phyloP scores from a whole-genome alignment of 2,329 filamentous ascomycete genomes.

The Aspergillus sp. region DNA sequence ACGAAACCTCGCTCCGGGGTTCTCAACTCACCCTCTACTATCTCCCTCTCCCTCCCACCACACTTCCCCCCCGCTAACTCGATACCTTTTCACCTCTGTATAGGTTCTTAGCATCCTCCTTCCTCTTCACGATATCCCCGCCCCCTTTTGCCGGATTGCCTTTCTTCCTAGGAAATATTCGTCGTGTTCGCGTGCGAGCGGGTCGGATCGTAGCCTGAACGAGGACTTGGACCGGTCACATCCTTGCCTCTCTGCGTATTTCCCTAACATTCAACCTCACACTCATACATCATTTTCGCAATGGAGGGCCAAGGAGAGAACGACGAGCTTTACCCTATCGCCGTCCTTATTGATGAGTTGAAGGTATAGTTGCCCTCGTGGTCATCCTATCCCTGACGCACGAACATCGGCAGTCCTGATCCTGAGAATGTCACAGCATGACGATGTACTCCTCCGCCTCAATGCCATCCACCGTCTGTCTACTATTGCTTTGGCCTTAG shows the following conservation, averaged over 20 bases:
- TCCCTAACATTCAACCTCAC: constrained; percentile 25
- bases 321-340: constrained; percentile 99
- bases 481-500: constrained; percentile 94
- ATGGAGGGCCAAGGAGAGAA: constrained; percentile 93
- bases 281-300: constrained; percentile 47
- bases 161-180: constrained; percentile 13
- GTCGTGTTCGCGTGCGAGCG: constrained; percentile 31
- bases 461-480: constrained; percentile 98
- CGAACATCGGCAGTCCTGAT: constrained; percentile 19
- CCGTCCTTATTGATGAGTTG: constrained; percentile 98
- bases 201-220: constrained; percentile 29
- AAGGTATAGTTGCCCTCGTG: constrained; percentile 65
- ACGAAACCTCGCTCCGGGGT: constrained; percentile 39
- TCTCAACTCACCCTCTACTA: constrained; percentile 21
- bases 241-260: constrained; percentile 28
- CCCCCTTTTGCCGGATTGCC: constrained; percentile 17
- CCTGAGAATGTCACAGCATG: constrained; percentile 65
- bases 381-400: constrained; percentile 12
- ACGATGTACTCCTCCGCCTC: constrained; percentile 95
- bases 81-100: constrained; percentile 17
- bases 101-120: constrained; percentile 18
- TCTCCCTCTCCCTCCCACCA: constrained; percentile 29
- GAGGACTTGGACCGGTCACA: constrained; percentile 35
- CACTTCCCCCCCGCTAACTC: constrained; percentile 16
- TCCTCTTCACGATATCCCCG: constrained; percentile 22